These are phyloP conservation scores for Cornus suecica DNA, from an alignment of 148 eudicot genomes.

Conservation along the genomic window DNA sequence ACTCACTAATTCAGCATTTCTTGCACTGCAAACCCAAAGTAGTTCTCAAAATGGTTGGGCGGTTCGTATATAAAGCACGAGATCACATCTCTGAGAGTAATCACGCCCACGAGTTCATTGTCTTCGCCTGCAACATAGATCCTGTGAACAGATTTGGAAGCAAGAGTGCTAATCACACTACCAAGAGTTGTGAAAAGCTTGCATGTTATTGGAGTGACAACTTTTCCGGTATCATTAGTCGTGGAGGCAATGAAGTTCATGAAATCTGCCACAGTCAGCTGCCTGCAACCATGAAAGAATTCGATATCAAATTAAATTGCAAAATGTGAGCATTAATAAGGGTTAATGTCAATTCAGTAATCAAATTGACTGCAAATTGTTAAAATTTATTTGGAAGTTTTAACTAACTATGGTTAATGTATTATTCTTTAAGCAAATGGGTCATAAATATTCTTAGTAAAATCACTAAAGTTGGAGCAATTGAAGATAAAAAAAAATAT, in stretches of 20 bases:
- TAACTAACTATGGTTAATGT: background rate
- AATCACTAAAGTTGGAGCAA: background rate
- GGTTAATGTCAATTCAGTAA: background rate
- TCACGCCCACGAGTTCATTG: conserved; percentile 64
- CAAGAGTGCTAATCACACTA: conserved; percentile 56
- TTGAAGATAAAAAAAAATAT: background rate
- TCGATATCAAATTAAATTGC: background rate
- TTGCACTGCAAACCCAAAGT: conserved; percentile 58
- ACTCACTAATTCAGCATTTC: conserved; percentile 50
- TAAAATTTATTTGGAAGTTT: background rate
- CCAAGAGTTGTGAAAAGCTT: conserved; percentile 56
- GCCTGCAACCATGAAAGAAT: conserved; percentile 41
- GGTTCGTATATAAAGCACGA: conserved; percentile 89
- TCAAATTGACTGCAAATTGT: background rate
- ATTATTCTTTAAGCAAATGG: background rate
- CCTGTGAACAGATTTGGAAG: conserved; percentile 70
- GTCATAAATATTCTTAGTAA: background rate
- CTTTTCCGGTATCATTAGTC: conserved; percentile 39
- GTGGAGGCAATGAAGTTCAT: conserved; percentile 44
- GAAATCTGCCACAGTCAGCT: conserved; percentile 69
- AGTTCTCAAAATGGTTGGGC: conserved; percentile 64
- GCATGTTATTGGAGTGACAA: conserved; percentile 67
- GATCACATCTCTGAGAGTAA: conserved; percentile 91
- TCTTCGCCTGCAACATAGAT: conserved; percentile 51
- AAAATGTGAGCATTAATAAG: background rate